Percentiles rank a stretch among this genome's conserved stretches.
Conservation (phyloP, 257 asterid genomes). For the Lycium barbarum region DNA sequence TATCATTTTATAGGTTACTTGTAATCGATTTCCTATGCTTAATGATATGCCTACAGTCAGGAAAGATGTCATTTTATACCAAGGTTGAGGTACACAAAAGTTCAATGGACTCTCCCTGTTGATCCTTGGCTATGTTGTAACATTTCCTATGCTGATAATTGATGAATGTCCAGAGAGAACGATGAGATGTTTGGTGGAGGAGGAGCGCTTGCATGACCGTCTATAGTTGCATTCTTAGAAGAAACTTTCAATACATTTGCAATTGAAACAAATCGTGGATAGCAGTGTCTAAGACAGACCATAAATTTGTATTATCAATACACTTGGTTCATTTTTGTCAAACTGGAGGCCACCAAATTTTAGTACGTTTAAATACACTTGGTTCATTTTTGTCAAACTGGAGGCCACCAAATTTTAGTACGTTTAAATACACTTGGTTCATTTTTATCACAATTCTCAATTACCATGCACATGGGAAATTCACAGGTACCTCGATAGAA, state of each 20-base stretch:
- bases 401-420: too few relatives aligned
- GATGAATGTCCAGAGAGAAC: too few relatives aligned
- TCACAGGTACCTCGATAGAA: background rate
- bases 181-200: slow-evolving; percentile 94
- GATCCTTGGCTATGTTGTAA: background rate
- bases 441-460: background rate
- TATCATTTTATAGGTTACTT: background rate
- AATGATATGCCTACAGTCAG: background rate
- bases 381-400: background rate
- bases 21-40: background rate
- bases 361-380: background rate
- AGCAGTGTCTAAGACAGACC: background rate
- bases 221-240: slow-evolving; percentile 81
- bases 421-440: too few relatives aligned
- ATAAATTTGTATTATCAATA: too few relatives aligned
- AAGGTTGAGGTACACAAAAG: background rate
- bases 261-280: background rate
- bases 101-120: background rate
- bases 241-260: background rate
- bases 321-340: too few relatives aligned
- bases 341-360: too few relatives aligned
- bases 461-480: background rate
- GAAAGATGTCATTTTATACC: background rate
- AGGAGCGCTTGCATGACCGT: slow-evolving; percentile 82
- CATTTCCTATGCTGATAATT: background rate